These are phyloP conservation scores for Arachnomyces sp. DNA, from an alignment of 2,329 filamentous ascomycete genomes.

Conservation along the genomic window DNA sequence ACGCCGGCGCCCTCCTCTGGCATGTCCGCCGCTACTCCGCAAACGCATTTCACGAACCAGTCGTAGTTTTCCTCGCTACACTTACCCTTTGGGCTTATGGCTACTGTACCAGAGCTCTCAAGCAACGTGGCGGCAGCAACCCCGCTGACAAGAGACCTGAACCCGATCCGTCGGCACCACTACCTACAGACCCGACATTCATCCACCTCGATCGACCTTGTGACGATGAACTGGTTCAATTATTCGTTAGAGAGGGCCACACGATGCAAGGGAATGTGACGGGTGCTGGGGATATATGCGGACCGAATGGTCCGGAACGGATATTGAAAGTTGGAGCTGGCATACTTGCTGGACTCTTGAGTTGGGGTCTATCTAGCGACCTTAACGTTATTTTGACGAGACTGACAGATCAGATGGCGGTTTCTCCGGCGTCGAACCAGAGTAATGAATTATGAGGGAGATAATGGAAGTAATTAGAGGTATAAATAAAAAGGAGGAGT, in stretches of 20 bases:
- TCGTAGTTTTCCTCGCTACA: slow-evolving; percentile 39
- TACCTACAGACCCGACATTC: slow-evolving; percentile 31
- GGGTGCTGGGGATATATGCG: slow-evolving; percentile 46
- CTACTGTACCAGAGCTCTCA: slow-evolving; percentile 20
- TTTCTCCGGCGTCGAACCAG: too few species aligned
- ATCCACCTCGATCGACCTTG: slow-evolving; percentile 42
- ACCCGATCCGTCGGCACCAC: slow-evolving; percentile 6
- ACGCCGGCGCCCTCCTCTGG: slow-evolving; percentile 47
- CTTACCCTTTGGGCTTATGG: slow-evolving; percentile 44
- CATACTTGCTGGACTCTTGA: too few species aligned
- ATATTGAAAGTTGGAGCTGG: too few species aligned
- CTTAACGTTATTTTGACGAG: too few species aligned
- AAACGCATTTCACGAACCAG: slow-evolving; percentile 43
- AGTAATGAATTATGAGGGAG: too few species aligned
- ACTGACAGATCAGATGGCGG: too few species aligned
- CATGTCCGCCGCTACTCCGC: slow-evolving; percentile 45
- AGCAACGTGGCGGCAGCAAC: slow-evolving; percentile 25
- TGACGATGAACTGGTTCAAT: slow-evolving; percentile 10
- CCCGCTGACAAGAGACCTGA: neutral
- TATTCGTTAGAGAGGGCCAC: slow-evolving; percentile 37
- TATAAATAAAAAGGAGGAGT: too few species aligned
- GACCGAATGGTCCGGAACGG: too few species aligned
- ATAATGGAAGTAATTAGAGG: too few species aligned
- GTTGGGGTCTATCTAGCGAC: too few species aligned
- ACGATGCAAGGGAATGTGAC: slow-evolving; percentile 45